phyloP scores from a whole-genome alignment of 352 stramenopile genomes.

The Blastocystis hominis region DNA sequence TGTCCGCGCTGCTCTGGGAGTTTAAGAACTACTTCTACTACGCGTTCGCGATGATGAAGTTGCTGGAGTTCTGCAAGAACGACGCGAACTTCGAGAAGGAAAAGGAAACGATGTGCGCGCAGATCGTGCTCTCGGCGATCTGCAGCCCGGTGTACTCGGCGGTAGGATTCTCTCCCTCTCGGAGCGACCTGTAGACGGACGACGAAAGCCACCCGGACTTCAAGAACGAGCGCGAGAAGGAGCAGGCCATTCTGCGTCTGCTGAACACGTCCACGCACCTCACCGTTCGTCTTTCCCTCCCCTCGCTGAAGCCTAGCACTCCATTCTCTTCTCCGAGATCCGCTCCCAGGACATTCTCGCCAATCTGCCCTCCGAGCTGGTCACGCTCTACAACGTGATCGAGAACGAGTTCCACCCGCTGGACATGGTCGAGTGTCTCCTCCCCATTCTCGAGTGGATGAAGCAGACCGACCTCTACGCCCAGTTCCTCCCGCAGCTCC shows the following conservation, averaged over 20 bases:
- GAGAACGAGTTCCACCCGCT: conserved; percentile 18
- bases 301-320: neutral
- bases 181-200: neutral
- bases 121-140: neutral
- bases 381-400: neutral
- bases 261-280: neutral
- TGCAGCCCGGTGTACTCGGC: neutral
- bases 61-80: neutral
- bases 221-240: conserved; percentile 35
- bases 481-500: neutral
- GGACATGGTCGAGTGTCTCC: neutral
- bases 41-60: neutral
- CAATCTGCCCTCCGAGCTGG: neutral
- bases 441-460: neutral
- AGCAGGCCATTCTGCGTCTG: neutral
- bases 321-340: neutral
- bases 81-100: neutral
- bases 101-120: neutral
- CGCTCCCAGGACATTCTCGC: neutral
- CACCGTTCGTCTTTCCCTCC: neutral
- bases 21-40: conserved; percentile 12
- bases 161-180: neutral
- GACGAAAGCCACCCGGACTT: conserved; percentile 5
- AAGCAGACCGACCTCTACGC: neutral
- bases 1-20: conserved; percentile 4